Evolutionary conservation across 768 basidiomycete genomes (phyloP), one percentile per base, ranked within the genome.

Genomic region (Boletus rubropictus): DNA sequence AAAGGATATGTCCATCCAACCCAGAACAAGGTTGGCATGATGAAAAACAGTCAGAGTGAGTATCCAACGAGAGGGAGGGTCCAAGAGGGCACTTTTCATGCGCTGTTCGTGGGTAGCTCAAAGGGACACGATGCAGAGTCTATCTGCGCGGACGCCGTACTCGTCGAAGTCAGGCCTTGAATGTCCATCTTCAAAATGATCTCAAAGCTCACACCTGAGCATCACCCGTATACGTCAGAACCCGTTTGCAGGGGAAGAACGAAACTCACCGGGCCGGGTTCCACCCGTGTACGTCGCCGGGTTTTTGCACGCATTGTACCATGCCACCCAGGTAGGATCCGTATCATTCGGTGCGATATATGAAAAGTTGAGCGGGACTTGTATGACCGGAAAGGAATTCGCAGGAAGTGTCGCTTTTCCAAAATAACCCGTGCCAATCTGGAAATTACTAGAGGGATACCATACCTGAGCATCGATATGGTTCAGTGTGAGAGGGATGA

Each of bases 321-420:
- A 88, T 44, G 79, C 80, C 7, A 62, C 60, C 86, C 92, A 97
- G 18, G 93, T 95, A 29, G 75, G 71, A 66, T 97, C 93, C 5
- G 84, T 79, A 37, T 78, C 74, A 60, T 97, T 96, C 10, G 78
- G 71, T 0, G 84, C 89, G 11, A 80, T 53, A 63, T 95, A 96
- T 0, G 83, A 80, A 67, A 95, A 94, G 56, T 86, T 86, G 42
- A 97, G 69, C 0, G 91, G 91, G 9, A 97, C 53, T 27, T 76
- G 63, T 22, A 96, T 69, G 28, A 78, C 63, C n/a, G 81, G 75
- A 58, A 81, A 82, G 18, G 66, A 43, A 58, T 84, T 85, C 10
- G 88, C 84, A 5, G 84, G 79, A 9, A 93, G 67, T 3, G 77
- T 81, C 45, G 73, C 68, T 29, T 71, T 63, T 8, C 79, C 77